Conservation (phyloP, 441 rosid species). For the Gossypium lobatum region DNA sequence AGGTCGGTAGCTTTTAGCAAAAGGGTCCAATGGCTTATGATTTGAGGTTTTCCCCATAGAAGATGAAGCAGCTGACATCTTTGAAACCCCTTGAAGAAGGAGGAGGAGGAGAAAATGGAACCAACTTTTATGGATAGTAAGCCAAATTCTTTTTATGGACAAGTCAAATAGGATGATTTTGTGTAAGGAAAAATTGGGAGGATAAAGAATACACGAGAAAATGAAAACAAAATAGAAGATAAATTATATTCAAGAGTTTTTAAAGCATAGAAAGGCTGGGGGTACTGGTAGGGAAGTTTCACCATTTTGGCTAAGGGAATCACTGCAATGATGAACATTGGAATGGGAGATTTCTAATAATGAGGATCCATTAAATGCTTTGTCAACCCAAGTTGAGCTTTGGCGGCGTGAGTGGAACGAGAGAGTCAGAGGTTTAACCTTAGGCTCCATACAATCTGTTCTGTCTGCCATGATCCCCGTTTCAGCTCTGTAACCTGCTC, state of each 20-base stretch:
- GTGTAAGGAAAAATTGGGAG: background rate
- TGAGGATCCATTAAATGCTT: conserved; percentile 16
- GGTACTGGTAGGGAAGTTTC: background rate
- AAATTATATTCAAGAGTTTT: background rate
- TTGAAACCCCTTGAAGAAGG: background rate
- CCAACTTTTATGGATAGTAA: background rate
- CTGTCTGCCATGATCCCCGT: no score
- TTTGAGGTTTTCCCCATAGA: background rate
- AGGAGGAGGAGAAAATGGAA: background rate
- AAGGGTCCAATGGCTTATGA: background rate
- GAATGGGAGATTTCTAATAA: background rate
- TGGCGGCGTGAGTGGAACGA: conserved; percentile 25
- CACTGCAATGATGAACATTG: conserved; percentile 15
- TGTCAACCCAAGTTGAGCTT: background rate
- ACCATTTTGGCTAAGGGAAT: background rate
- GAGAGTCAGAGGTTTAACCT: background rate
- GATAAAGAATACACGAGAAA: background rate
- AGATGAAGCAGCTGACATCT: background rate
- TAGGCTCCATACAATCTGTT: no score
- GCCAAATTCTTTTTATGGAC: background rate
- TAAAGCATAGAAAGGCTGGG: background rate
- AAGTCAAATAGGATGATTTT: background rate
- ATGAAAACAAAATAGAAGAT: background rate
- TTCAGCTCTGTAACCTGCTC: no score
- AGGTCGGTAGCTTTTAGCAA: background rate